A percentile compares a stretch with the other conserved stretches of the same genome.
Conservation (phyloP, 2,329 filamentous ascomycete species). For the Paecilomyces formosus region DNA sequence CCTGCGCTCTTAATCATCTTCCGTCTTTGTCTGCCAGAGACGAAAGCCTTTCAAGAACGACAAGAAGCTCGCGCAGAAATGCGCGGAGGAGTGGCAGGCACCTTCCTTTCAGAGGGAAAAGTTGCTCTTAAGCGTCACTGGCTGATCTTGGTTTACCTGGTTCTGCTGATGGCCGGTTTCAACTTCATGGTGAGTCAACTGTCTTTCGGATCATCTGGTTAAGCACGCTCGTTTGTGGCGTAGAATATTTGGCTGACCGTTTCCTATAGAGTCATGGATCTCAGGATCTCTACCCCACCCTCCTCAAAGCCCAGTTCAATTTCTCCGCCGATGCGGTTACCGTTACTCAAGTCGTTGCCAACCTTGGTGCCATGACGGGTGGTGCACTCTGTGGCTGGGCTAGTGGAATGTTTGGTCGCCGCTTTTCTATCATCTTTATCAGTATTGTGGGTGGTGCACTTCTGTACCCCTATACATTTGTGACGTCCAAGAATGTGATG, state of each 20-base stretch:
- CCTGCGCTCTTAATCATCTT: constrained; percentile 74
- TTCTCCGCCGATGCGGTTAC: constrained; percentile 55
- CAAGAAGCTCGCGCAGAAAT: constrained; percentile 54
- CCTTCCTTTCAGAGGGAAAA: constrained; percentile 70
- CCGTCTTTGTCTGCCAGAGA: constrained; percentile 72
- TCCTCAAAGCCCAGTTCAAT: constrained; percentile 51
- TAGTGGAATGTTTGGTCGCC: constrained; percentile 62
- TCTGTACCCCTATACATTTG: constrained; percentile 76
- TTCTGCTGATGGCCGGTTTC: constrained; percentile 82
- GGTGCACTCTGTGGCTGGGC: constrained; percentile 60
- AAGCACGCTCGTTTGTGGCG: not conserved
- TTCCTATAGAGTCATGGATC: constrained; percentile 56
- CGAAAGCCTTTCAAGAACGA: constrained; percentile 61
- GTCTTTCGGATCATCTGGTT: not conserved
- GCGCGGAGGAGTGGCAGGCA: constrained; percentile 51
- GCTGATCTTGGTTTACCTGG: constrained; percentile 71
- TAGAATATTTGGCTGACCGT: constrained; percentile 5
- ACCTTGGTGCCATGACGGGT: constrained; percentile 63
- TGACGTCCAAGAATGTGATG: constrained; percentile 55
- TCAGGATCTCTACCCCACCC: constrained; percentile 57
- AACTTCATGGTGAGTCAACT: constrained; percentile 63
- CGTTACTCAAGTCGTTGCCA: constrained; percentile 64
- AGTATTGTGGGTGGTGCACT: constrained; percentile 63
- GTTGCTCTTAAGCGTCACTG: constrained; percentile 73
- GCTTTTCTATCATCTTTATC: constrained; percentile 60